These are phyloP conservation scores for Helicocarpus griseus DNA, from an alignment of 2,329 filamentous ascomycete species.

Conservation along the genomic window DNA sequence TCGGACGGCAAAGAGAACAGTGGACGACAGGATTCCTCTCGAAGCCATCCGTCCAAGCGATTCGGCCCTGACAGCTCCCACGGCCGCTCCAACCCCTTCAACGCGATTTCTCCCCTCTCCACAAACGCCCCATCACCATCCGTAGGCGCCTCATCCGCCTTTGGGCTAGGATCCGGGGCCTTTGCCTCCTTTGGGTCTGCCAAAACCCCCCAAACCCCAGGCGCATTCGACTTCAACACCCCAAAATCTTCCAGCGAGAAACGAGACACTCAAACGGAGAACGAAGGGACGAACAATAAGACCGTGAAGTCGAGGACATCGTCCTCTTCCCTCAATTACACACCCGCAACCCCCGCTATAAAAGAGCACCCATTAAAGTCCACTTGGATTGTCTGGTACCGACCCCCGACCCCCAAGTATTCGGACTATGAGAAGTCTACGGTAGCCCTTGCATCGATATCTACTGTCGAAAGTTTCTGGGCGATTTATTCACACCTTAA, in stretches of 20 bases:
- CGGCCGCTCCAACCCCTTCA: constrained; percentile 65
- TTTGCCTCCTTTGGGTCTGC: constrained; percentile 86
- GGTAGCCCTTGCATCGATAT: constrained; percentile 71
- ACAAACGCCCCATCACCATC: constrained; percentile 65
- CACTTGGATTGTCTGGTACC: constrained; percentile 95
- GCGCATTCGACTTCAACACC: constrained; percentile 58
- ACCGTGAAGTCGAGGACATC: constrained; percentile 31
- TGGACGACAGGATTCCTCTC: constrained; percentile 48
- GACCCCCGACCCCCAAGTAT: constrained; percentile 91
- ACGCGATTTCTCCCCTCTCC: constrained; percentile 60
- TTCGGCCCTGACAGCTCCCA: constrained; percentile 66
- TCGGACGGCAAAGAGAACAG: constrained; percentile 42
- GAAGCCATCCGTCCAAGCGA: constrained; percentile 60
- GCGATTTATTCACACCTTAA: constrained; percentile 80
- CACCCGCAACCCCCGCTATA: constrained; percentile 16
- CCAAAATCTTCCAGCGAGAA: constrained; percentile 55
- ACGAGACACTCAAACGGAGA: constrained; percentile 44
- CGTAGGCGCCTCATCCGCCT: constrained; percentile 70
- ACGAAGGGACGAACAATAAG: constrained; percentile 19
- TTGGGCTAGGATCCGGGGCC: constrained; percentile 86
- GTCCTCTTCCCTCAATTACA: constrained; percentile 29
- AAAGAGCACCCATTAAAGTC: constrained; percentile 60
- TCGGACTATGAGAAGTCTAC: constrained; percentile 98
- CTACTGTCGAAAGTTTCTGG: constrained; percentile 85
- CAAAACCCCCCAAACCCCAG: constrained; percentile 80